Base-by-base conservation (phyloP, 306 rosid species). In the Corylus heterophylla region DNA sequence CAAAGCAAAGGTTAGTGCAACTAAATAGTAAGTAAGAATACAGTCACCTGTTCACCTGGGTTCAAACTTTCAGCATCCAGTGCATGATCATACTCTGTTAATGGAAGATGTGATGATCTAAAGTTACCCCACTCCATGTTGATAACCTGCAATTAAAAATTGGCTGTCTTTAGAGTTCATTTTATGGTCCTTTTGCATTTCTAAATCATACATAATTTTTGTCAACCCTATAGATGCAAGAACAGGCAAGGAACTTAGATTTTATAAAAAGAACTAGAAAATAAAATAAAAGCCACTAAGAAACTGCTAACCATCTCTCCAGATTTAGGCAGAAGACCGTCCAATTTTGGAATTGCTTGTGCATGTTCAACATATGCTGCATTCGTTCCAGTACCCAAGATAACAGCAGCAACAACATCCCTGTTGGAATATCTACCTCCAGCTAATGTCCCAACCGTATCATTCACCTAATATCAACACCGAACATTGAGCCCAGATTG, bases 51-150 rank as follows among this genome's bases (percentile, higher is more conserved):
- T 83, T 96, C 98, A 77, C 99, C 98, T 12, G 99, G 96, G 87
- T 96, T 96, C 82, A 93, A 86, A 85, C 96, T 90, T 74, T 87
- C 99, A 14, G 8, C 77, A 75, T 96, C 99, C 52, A 96, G 81
- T 73, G 87, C 88, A 7, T 77, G 87, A 87, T 96, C 99, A 73
- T 91, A 91, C 75, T 93, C 97, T 70, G 99, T 89, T 37, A 88
- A 78, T 39, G 98, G 98, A 83, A 93, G 96, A 88, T 96, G 88
- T 6, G 94, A 89, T 45, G 98, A 96, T 72, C 87, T 78, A 73
- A 93, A 96, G 85, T 86, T 91, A 85, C 99, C 99, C 99, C 99
- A 96, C 87, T 96, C 99, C 96, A 90, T 96, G 90, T 96, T 96
- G 81, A 96, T 93, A 72, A 93, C 98, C 99, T 96, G 74, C 52